Percentiles rank a stretch among this genome's conserved stretches.
phyloP scores from a whole-genome alignment of 2,329 filamentous ascomycete species.

The Ophiognomonia clavigignenti-juglandacearum region DNA sequence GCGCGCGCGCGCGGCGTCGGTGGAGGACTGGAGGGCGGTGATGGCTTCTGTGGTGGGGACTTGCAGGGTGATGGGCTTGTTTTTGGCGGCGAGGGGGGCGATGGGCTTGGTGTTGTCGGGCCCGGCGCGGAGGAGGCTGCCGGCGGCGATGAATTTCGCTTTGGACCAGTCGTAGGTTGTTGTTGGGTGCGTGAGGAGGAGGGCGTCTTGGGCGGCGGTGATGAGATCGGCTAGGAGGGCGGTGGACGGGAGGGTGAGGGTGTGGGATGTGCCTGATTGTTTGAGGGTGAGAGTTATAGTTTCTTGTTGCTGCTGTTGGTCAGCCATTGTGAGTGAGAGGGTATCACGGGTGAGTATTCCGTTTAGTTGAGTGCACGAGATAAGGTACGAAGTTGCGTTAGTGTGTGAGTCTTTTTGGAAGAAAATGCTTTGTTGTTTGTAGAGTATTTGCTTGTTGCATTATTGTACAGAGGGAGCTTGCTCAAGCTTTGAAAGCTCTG shows the following conservation, averaged over 20 bases:
- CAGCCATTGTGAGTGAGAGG: neutral
- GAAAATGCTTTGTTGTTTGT: no score
- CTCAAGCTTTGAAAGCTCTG: no score
- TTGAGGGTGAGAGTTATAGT: neutral
- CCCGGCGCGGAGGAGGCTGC: conserved; percentile 21
- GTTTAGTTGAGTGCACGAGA: neutral
- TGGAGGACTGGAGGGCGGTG: conserved; percentile 19
- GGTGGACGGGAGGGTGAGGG: conserved; percentile 15
- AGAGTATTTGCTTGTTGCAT: no score
- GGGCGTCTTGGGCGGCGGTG: conserved; percentile 18
- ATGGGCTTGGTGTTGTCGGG: conserved; percentile 21
- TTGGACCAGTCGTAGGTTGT: conserved; percentile 18
- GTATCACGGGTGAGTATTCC: neutral
- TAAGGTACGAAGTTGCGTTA: no score
- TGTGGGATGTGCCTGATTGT: conserved; percentile 17
- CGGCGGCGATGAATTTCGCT: conserved; percentile 22
- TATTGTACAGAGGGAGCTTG: no score
- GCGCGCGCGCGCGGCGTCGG: conserved; percentile 13
- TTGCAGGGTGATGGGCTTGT: conserved; percentile 25
- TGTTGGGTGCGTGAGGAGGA: neutral
- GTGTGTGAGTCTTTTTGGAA: no score
- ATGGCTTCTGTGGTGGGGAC: conserved; percentile 23
- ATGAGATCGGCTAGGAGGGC: conserved; percentile 22
- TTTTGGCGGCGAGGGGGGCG: conserved; percentile 16
- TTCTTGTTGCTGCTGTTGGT: neutral